Conservation (phyloP, 306 rosid species). For the Acacia melanoxylon region DNA sequence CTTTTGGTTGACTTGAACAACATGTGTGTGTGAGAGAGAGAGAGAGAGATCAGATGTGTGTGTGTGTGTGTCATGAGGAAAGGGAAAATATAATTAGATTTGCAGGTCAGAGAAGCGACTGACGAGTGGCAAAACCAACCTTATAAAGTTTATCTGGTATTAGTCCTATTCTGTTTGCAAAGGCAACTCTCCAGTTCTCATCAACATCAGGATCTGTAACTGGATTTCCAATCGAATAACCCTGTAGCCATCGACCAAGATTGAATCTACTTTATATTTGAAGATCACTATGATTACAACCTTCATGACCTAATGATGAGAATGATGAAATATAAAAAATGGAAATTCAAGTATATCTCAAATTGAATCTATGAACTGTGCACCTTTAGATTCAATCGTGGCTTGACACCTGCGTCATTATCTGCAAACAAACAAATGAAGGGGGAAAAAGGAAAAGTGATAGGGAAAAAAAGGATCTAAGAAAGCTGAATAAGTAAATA, state of each 20-base stretch:
- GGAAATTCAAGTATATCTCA: background rate
- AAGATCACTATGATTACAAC: background rate
- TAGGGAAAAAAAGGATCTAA: background rate
- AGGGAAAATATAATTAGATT: no score
- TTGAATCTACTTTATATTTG: background rate
- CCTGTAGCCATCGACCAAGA: background rate
- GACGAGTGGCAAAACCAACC: background rate
- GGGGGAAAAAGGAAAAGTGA: background rate
- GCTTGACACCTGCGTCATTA: slow-evolving; percentile 14
- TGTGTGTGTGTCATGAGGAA: no score
- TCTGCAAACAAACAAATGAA: background rate
- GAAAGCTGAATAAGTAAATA: background rate
- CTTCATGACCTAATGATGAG: background rate
- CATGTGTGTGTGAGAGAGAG: background rate
- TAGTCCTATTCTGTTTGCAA: slow-evolving; percentile 18
- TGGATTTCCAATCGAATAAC: slow-evolving; percentile 38
- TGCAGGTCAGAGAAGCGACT: background rate
- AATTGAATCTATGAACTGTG: background rate
- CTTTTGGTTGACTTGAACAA: slow-evolving; percentile 25
- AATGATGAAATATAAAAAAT: background rate
- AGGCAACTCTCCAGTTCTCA: slow-evolving; percentile 24
- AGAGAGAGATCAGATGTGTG: no score
- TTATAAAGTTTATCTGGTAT: slow-evolving; percentile 34
- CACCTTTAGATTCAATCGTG: slow-evolving; percentile 30
- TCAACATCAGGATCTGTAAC: background rate